These are phyloP conservation scores for Rhizomucor miehei DNA, from an alignment of 371 early-diverging fungal genomes.

Conservation along the genomic window DNA sequence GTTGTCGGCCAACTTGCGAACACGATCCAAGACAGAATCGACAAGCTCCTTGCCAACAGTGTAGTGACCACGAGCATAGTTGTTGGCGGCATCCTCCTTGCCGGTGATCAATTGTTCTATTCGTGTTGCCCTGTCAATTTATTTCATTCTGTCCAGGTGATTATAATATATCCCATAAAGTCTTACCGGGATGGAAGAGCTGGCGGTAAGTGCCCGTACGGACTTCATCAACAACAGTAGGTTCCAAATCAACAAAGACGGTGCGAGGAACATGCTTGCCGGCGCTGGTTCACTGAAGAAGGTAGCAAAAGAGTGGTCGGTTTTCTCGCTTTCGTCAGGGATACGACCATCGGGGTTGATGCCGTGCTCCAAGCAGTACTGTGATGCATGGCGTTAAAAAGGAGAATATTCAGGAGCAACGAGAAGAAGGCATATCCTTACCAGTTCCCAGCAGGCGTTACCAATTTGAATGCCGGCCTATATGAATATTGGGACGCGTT, in stretches of 20 bases:
- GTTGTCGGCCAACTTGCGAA: slow-evolving; percentile 97
- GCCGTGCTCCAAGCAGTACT: slow-evolving; percentile 92
- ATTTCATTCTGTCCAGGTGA: not conserved
- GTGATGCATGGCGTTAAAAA: slow-evolving; percentile 21
- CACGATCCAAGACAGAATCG: slow-evolving; percentile 95
- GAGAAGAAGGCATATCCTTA: not conserved
- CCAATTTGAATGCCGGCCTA: slow-evolving; percentile 99
- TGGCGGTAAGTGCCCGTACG: slow-evolving; percentile 95
- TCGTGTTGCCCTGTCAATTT: not conserved
- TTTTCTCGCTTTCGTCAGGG: slow-evolving; percentile 44
- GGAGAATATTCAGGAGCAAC: not conserved
- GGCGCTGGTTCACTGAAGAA: slow-evolving; percentile 95
- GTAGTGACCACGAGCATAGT: slow-evolving; percentile 99
- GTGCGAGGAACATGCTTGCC: slow-evolving; percentile 98
- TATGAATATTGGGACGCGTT: slow-evolving; percentile 30
- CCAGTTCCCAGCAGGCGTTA: slow-evolving; percentile 98
- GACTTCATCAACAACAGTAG: slow-evolving; percentile 97
- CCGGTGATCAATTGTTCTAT: slow-evolving; percentile 94
- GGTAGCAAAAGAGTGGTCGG: slow-evolving; percentile 47
- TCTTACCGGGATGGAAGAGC: slow-evolving; percentile 96
- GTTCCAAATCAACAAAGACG: slow-evolving; percentile 97
- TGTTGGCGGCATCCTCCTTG: slow-evolving; percentile 99
- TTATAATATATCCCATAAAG: slow-evolving; percentile 84
- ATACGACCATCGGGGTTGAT: slow-evolving; percentile 86
- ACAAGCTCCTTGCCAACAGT: slow-evolving; percentile 99